Evolutionary conservation across 352 stramenopile genomes (phyloP).

Genomic region (Peronospora farinosa): DNA sequence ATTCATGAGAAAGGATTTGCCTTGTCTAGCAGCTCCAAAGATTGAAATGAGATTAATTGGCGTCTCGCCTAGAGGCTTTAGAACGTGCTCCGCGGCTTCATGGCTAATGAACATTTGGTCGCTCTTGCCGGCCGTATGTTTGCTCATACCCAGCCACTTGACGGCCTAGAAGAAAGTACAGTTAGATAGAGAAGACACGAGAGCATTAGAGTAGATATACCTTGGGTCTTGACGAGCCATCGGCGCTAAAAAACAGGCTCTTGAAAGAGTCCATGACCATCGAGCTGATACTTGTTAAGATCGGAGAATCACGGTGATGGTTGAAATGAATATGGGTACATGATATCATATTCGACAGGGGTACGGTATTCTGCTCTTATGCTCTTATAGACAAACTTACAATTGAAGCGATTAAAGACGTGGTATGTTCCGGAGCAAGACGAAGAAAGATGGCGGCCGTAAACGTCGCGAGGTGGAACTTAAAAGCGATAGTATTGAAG

Average conservation of each 20-base stretch:
- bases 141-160: constrained; percentile 78
- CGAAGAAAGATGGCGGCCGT: constrained; percentile 33
- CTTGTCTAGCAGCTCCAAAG: constrained; percentile 76
- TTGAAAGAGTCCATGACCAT: constrained; percentile 32
- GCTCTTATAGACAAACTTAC: background rate
- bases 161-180: constrained; percentile 45
- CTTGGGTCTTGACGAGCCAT: constrained; percentile 19
- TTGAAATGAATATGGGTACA: constrained; percentile 9
- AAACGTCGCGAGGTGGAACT: constrained; percentile 32
- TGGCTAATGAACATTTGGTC: constrained; percentile 69
- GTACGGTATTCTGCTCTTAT: background rate
- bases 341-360: background rate
- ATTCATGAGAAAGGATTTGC: constrained; percentile 87
- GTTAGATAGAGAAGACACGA: constrained; percentile 9
- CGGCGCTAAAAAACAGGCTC: constrained; percentile 31
- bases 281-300: constrained; percentile 3
- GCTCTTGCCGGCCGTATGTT: constrained; percentile 26
- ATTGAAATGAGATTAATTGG: constrained; percentile 81
- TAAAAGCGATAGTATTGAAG: constrained; percentile 2
- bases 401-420: background rate
- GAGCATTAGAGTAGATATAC: constrained; percentile 1
- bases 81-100: constrained; percentile 50
- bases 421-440: constrained; percentile 40
- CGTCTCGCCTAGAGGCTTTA: constrained; percentile 55
- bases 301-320: background rate